Evolutionary conservation across 2,329 filamentous ascomycete genomes (phyloP).

Genomic region (Penicillium corylophilum): DNA sequence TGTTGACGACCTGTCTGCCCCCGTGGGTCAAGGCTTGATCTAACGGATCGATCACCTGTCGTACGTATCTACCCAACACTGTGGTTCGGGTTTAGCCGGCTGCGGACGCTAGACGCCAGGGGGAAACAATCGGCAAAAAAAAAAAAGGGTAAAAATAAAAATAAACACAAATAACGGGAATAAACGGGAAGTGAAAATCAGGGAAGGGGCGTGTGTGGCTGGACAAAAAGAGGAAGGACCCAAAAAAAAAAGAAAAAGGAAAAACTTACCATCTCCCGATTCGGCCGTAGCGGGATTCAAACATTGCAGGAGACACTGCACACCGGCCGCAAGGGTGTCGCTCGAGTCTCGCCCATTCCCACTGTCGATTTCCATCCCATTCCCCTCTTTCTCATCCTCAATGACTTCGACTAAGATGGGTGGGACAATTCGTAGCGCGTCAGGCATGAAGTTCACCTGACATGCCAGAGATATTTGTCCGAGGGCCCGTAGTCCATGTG

Average conservation of each 20-base stretch:
- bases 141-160: not conserved
- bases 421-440: conserved; percentile 64
- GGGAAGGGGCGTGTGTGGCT: not conserved
- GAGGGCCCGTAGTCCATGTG: conserved; percentile 69
- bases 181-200: not conserved
- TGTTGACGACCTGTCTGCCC: conserved; percentile 35
- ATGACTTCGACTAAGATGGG: conserved; percentile 60
- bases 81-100: conserved; percentile 26
- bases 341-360: conserved; percentile 36
- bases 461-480: conserved; percentile 70
- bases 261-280: conserved; percentile 27
- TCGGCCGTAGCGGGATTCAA: conserved; percentile 30
- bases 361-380: conserved; percentile 69
- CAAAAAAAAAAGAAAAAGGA: not conserved
- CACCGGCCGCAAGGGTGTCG: conserved; percentile 40
- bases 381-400: conserved; percentile 49
- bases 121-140: not conserved
- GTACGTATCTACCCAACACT: conserved; percentile 34
- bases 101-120: conserved; percentile 17
- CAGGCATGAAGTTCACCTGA: conserved; percentile 67
- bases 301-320: conserved; percentile 41
- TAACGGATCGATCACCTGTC: conserved; percentile 29
- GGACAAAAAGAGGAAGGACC: not conserved
- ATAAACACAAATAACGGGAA: not conserved
- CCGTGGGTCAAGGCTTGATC: conserved; percentile 33